Evolutionary conservation across 441 rosid genomes (phyloP).

Genomic region (Gossypium gossypioides): DNA sequence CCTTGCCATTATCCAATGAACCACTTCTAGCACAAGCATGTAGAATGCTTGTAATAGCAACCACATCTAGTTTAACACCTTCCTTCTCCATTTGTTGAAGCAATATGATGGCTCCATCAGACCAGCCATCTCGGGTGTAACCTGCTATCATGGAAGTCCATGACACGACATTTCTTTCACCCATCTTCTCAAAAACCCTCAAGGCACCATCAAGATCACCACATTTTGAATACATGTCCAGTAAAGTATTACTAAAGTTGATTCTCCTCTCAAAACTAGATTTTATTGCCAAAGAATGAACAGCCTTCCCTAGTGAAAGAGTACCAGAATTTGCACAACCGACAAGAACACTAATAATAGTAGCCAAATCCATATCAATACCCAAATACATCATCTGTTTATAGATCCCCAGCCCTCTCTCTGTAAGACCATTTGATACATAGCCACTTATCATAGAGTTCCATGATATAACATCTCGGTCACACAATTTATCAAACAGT

Average conservation of each 20-base stretch:
- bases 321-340: conserved; percentile 40
- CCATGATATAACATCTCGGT: conserved; percentile 60
- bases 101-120: conserved; percentile 41
- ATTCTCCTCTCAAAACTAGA: conserved; percentile 23
- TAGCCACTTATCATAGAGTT: conserved; percentile 54
- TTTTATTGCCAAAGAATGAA: conserved; percentile 46
- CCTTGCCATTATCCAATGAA: conserved; percentile 44
- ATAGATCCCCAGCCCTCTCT: conserved; percentile 34
- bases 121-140: conserved; percentile 48
- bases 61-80: conserved; percentile 46
- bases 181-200: conserved; percentile 39
- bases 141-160: conserved; percentile 70
- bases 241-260: conserved; percentile 39
- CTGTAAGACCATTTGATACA: conserved; percentile 30
- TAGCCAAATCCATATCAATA: conserved; percentile 39
- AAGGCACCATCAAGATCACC: conserved; percentile 36
- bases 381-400: conserved; percentile 35
- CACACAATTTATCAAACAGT: conserved; percentile 58
- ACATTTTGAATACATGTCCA: conserved; percentile 63
- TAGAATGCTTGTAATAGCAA: conserved; percentile 43
- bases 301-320: conserved; percentile 34
- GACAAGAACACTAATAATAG: conserved; percentile 38
- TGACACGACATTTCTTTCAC: conserved; percentile 44
- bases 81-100: conserved; percentile 41
- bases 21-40: conserved; percentile 57